Evolutionary conservation across 176 grass and related monocot genomes (phyloP).

Genomic region (Rhynchospora tenuis): DNA sequence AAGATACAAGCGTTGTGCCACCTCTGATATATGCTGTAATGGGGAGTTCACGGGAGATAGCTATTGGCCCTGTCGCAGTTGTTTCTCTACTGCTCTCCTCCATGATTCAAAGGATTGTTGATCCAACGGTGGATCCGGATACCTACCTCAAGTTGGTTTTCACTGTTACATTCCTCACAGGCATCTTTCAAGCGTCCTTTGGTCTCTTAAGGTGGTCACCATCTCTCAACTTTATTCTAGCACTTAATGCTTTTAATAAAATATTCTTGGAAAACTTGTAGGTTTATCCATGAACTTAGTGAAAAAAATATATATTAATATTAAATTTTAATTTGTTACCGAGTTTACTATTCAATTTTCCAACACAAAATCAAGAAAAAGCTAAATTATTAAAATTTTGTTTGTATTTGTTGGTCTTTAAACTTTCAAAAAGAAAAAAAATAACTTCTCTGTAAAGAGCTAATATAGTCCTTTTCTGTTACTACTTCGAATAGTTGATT

Average conservation of each 20-base stretch:
- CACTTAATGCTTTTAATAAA: background rate
- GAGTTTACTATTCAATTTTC: too few relatives aligned
- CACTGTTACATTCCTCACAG: conserved; percentile 80
- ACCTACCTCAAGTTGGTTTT: conserved; percentile 66
- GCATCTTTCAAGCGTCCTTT: conserved; percentile 80
- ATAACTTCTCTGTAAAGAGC: background rate
- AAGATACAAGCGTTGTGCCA: conserved; percentile 88
- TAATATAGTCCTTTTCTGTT: too few relatives aligned
- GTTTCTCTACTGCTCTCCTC: conserved; percentile 93
- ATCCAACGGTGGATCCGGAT: conserved; percentile 54
- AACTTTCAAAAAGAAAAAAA: background rate
- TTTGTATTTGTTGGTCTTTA: too few relatives aligned
- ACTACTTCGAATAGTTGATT: too few relatives aligned
- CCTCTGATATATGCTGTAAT: conserved; percentile 89
- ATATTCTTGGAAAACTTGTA: background rate
- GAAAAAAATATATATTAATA: too few relatives aligned
- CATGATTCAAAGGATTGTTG: conserved; percentile 73
- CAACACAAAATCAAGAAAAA: too few relatives aligned
- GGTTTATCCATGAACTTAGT: background rate
- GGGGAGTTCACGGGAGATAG: conserved; percentile 86
- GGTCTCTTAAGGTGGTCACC: conserved; percentile 61
- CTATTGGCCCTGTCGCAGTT: conserved; percentile 84
- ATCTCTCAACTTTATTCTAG: background rate
- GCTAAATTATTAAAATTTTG: too few relatives aligned
- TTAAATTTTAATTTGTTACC: too few relatives aligned